phyloP scores from a whole-genome alignment of 371 early-diverging fungal genomes.

The Syncephalis fuscata region DNA sequence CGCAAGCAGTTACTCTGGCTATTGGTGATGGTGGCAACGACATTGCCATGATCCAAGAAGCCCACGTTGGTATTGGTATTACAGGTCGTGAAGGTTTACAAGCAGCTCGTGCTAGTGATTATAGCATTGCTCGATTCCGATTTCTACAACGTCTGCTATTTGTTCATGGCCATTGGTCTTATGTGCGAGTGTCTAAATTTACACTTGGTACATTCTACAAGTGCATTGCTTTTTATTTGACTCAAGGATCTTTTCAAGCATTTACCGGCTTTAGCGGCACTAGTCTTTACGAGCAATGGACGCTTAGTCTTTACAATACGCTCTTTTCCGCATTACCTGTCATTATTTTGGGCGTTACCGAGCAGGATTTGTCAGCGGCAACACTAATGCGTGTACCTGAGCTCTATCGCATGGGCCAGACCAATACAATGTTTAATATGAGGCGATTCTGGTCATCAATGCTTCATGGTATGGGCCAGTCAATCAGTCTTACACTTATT shows the following conservation, averaged over 20 bases:
- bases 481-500: slow-evolving; percentile 20
- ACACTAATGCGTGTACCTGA: slow-evolving; percentile 54
- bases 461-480: slow-evolving; percentile 38
- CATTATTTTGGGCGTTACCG: slow-evolving; percentile 63
- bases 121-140: slow-evolving; percentile 65
- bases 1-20: slow-evolving; percentile 48
- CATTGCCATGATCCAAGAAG: slow-evolving; percentile 84
- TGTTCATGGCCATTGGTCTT: slow-evolving; percentile 71
- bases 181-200: slow-evolving; percentile 51
- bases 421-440: slow-evolving; percentile 37
- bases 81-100: slow-evolving; percentile 76
- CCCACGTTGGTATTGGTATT: slow-evolving; percentile 76
- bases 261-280: slow-evolving; percentile 72
- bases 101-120: slow-evolving; percentile 67
- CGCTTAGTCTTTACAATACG: slow-evolving; percentile 65
- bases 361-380: slow-evolving; percentile 52
- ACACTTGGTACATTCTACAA: slow-evolving; percentile 70
- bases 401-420: slow-evolving; percentile 46
- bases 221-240: slow-evolving; percentile 53
- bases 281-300: slow-evolving; percentile 61
- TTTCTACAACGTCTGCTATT: slow-evolving; percentile 49
- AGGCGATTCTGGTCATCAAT: slow-evolving; percentile 37
- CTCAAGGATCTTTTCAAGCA: slow-evolving; percentile 41
- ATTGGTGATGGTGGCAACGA: slow-evolving; percentile 97
- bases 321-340: slow-evolving; percentile 66